phyloP scores from a whole-genome alignment of 2,329 filamentous ascomycete species.

The Lasiodiplodia theobromae region DNA sequence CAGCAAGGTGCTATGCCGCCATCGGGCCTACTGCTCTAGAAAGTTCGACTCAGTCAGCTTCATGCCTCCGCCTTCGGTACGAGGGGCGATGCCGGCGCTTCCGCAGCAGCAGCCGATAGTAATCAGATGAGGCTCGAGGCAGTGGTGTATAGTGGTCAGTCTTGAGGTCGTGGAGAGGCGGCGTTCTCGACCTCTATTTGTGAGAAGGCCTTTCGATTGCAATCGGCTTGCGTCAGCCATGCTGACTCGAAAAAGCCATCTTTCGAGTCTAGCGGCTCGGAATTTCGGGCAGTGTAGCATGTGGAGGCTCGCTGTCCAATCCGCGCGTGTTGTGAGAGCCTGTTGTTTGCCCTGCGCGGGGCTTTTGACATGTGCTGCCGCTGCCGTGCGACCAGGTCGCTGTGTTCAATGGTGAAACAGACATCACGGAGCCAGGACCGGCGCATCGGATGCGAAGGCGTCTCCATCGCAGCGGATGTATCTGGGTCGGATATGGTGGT shows the following conservation, averaged over 20 bases:
- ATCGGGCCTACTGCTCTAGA: conserved; percentile 19
- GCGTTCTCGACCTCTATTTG: background rate
- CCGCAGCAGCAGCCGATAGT: background rate
- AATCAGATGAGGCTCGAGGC: background rate
- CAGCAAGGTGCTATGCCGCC: background rate
- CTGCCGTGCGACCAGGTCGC: background rate
- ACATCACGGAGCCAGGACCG: conserved; percentile 7
- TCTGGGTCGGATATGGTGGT: conserved; percentile 8
- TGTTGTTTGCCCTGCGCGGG: conserved; percentile 10
- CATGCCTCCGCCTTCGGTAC: background rate
- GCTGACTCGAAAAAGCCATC: conserved; percentile 6
- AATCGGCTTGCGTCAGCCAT: background rate
- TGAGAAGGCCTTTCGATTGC: background rate
- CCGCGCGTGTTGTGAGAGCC: background rate
- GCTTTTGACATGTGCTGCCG: background rate
- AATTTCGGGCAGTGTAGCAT: background rate
- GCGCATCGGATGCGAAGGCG: background rate
- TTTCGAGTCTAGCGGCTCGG: conserved; percentile 20
- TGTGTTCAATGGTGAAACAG: background rate
- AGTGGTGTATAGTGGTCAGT: background rate
- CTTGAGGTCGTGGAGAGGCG: background rate
- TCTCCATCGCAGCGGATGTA: background rate
- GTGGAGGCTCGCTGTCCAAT: conserved; percentile 10
- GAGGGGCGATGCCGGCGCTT: background rate
- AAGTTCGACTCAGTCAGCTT: conserved; percentile 9